Percentiles rank a stretch among this genome's conserved stretches.
Conservation (phyloP, 352 stramenopile species). For the Phytophthora parvispora region DNA sequence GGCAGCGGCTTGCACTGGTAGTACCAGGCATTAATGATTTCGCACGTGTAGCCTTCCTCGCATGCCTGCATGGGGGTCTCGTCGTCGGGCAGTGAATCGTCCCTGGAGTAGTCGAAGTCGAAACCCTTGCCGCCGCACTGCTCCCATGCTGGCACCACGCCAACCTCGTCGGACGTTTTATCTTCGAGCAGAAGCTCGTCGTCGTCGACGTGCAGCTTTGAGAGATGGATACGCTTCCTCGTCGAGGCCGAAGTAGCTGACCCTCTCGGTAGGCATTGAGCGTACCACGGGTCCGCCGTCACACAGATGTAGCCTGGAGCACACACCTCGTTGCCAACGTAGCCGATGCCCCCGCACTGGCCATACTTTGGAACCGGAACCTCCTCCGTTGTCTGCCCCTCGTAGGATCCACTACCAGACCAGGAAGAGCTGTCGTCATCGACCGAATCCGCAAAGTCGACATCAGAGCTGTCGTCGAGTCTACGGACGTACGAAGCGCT, state of each 20-base stretch:
- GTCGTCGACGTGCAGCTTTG: conserved; percentile 5
- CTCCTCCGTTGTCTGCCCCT: conserved; percentile 5
- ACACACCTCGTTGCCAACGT: conserved; percentile 21
- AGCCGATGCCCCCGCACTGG: conserved; percentile 34
- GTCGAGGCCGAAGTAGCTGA: not conserved
- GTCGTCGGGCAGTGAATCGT: conserved; percentile 12
- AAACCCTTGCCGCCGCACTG: conserved; percentile 43
- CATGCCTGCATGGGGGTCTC: conserved; percentile 30
- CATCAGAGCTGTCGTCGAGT: conserved; percentile 14
- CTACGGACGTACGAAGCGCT: conserved; percentile 13
- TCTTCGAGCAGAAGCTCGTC: conserved; percentile 24
- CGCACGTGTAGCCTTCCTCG: conserved; percentile 38
- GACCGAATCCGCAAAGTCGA: conserved; percentile 8
- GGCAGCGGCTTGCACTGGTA: conserved; percentile 43
- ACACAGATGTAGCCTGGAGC: conserved; percentile 38
- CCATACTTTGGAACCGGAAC: conserved; percentile 32
- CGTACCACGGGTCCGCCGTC: conserved; percentile 47
- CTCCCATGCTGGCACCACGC: conserved; percentile 23
- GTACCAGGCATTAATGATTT: conserved; percentile 52
- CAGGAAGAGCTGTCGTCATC: conserved; percentile 9
- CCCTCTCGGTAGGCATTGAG: conserved; percentile 46
- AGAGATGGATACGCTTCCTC: conserved; percentile 7
- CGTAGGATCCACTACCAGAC: not conserved
- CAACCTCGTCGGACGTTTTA: not conserved
- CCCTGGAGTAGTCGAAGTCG: conserved; percentile 32